phyloP scores from a whole-genome alignment of 768 basidiomycete genomes.

The Rickenella mellea region DNA sequence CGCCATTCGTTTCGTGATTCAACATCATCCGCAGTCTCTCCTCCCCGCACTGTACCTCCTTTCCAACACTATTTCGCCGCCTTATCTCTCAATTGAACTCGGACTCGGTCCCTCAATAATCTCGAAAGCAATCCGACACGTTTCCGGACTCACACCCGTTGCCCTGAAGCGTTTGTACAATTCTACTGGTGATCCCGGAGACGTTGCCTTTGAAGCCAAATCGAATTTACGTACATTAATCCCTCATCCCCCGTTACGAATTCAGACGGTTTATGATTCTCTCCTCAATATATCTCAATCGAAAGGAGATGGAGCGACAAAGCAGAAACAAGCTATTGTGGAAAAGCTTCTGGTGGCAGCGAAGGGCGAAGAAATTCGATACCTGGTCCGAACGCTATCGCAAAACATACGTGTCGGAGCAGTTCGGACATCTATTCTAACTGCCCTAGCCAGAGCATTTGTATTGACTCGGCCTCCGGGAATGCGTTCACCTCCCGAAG shows the following conservation, averaged over 20 bases:
- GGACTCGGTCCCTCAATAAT: conserved; percentile 62
- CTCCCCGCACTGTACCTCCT: conserved; percentile 72
- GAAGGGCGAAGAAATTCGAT: conserved; percentile 81
- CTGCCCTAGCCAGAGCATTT: conserved; percentile 70
- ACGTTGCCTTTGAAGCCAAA: conserved; percentile 81
- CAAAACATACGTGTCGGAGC: conserved; percentile 83
- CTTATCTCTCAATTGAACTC: conserved; percentile 63
- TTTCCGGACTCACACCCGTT: conserved; percentile 52
- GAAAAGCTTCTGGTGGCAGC: conserved; percentile 78
- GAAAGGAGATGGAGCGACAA: conserved; percentile 70
- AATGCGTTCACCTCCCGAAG: conserved; percentile 13
- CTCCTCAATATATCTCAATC: conserved; percentile 56
- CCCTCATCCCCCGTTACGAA: conserved; percentile 57
- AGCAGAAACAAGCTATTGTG: conserved; percentile 67
- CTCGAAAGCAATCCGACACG: conserved; percentile 59
- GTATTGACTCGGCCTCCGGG: conserved; percentile 45
- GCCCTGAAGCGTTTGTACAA: conserved; percentile 62
- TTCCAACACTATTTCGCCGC: conserved; percentile 71
- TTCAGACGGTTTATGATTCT: conserved; percentile 57
- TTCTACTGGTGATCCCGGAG: conserved; percentile 73
- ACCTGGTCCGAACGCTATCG: conserved; percentile 63
- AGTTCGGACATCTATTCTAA: conserved; percentile 72
- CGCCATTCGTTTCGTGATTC: conserved; percentile 56
- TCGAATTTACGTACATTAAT: conserved; percentile 65
- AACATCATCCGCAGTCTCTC: conserved; percentile 58